phyloP scores from a whole-genome alignment of 2,329 filamentous ascomycete species.

The Mollisiaceae sp. region DNA sequence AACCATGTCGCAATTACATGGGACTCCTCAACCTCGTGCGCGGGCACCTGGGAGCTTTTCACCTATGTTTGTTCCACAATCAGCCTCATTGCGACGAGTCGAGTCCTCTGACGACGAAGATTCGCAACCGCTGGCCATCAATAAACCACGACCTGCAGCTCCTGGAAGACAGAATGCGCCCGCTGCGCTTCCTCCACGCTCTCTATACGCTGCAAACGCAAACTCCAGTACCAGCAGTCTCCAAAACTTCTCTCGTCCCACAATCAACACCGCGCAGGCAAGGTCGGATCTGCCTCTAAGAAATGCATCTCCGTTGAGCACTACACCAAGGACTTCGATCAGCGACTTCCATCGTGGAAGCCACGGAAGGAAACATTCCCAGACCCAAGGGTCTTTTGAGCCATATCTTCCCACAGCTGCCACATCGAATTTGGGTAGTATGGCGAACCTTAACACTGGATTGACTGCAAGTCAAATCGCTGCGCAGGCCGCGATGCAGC shows the following conservation, averaged over 20 bases:
- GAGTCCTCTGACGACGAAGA: slow-evolving; percentile 55
- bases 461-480: slow-evolving; percentile 77
- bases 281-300: slow-evolving; percentile 35
- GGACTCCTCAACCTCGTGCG: slow-evolving; percentile 23
- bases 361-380: slow-evolving; percentile 70
- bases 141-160: slow-evolving; percentile 49
- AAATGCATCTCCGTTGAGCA: slow-evolving; percentile 50
- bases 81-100: slow-evolving; percentile 47
- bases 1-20: slow-evolving; percentile 35
- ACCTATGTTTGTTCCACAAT: slow-evolving; percentile 41
- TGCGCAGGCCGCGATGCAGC: slow-evolving; percentile 76
- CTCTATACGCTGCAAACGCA: slow-evolving; percentile 54
- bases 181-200: slow-evolving; percentile 46
- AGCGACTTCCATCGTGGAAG: slow-evolving; percentile 41
- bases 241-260: slow-evolving; percentile 65
- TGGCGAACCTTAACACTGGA: slow-evolving; percentile 44
- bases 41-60: slow-evolving; percentile 43
- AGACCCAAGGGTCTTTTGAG: slow-evolving; percentile 79
- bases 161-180: slow-evolving; percentile 35
- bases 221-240: slow-evolving; percentile 53
- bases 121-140: slow-evolving; percentile 48
- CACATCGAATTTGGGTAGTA: slow-evolving; percentile 44
- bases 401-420: slow-evolving; percentile 67
- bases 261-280: slow-evolving; percentile 30
- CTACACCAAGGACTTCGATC: slow-evolving; percentile 45